These are phyloP conservation scores for Phytopythium kandeliae DNA, from an alignment of 352 stramenopile species.

Conservation along the genomic window DNA sequence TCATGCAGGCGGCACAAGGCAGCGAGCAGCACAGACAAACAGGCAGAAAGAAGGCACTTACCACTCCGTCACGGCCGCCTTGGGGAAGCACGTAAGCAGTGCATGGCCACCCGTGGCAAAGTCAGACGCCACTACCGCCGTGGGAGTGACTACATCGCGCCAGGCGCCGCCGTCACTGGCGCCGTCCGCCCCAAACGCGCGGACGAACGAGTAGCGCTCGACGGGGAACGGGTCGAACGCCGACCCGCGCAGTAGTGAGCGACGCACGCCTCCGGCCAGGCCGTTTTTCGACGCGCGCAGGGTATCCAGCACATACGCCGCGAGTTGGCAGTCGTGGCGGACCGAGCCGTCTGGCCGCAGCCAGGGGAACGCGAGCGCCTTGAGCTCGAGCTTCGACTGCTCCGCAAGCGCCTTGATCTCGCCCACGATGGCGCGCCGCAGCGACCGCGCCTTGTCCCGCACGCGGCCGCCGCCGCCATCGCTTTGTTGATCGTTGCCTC, in stretches of 20 bases:
- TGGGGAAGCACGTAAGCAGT: constrained; percentile 32
- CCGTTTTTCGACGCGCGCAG: constrained; percentile 1
- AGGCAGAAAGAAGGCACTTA: no score
- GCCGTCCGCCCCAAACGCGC: constrained; percentile 6
- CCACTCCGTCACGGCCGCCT: constrained; percentile 30
- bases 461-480: no score
- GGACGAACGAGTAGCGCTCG: constrained; percentile 18
- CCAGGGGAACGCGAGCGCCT: constrained; percentile 1
- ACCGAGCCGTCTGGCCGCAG: background rate
- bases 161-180: constrained; percentile 1
- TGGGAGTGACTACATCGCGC: constrained; percentile 10
- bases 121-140: constrained; percentile 19
- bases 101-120: constrained; percentile 12
- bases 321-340: constrained; percentile 3
- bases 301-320: constrained; percentile 3
- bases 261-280: constrained; percentile 1
- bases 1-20: no score
- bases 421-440: constrained; percentile 1
- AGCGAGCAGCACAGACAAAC: no score
- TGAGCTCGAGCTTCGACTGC: constrained; percentile 4
- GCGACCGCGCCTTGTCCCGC: background rate
- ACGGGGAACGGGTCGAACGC: constrained; percentile 23
- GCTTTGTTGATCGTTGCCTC: no score
- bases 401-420: constrained; percentile 4
- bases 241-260: constrained; percentile 1